Evolutionary conservation across 495 filamentous ascomycete species (phyloP), one percentile per base, ranked within the genome.

Genomic region (Lophiostoma macrostomum): DNA sequence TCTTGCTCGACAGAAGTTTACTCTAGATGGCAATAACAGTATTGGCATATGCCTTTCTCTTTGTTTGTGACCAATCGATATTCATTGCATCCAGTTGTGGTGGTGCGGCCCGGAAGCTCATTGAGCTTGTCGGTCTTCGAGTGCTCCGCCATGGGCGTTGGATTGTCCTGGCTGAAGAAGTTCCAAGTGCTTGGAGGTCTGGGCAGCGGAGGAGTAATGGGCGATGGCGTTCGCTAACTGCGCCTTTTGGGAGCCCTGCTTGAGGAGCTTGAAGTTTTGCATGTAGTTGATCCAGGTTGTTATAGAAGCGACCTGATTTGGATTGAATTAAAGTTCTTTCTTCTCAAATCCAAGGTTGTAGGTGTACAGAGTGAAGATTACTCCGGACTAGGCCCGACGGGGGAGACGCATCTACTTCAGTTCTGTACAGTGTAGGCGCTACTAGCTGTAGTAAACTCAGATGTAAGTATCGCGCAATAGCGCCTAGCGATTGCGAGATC

Each of bases 181-280:
- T 20, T 16, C 48, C 56, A 49, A 59, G 56, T 24, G 40, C 48
- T 59, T 53, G 48, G n/a, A 34, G 32, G 27, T 30, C 56, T 59
- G 41, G 56, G 56, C 56, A 18, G 18, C 11, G 20, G 38, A 22
- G 30, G 19, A 27, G 12, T 13, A 28, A n/a, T 12, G 7, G 5
- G 20, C 18, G 25, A 18, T 36, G n/a, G 7, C 27, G 12, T 5
- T 52, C 24, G 49, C 38, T 52, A 18, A 28, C 18, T n/a, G 14
- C 8, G 37, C n/a, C 5, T 22, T 12, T 40, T 22, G 13, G 19
- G 25, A 2, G 12, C 32, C 32, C 32, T 13, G 32, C 19, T 16
- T 22, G 20, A 10, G 16, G 37, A 14, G 19, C 20, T 40, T n/a
- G n/a, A n/a, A n/a, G n/a, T n/a, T n/a, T n/a, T n/a, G n/a, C n/a